Conservation (phyloP, 2,329 filamentous ascomycete species). For the Xylariaceae sp. region DNA sequence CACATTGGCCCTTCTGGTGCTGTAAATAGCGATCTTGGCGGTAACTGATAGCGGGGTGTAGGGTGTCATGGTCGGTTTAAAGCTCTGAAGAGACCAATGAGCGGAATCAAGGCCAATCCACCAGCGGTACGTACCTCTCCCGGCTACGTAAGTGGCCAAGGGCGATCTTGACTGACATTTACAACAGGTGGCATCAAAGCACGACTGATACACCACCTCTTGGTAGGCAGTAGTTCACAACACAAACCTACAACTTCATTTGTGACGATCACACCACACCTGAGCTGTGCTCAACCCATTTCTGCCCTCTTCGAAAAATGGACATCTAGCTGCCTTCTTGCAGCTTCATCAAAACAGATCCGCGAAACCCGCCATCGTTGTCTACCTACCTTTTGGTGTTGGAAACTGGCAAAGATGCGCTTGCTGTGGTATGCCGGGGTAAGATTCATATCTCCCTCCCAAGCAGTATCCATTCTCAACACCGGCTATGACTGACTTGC, state of each 20-base stretch:
- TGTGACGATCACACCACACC: background rate
- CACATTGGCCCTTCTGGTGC: no score
- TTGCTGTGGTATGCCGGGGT: constrained; percentile 59
- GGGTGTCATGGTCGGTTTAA: no score
- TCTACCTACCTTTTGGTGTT: constrained; percentile 23
- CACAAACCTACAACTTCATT: background rate
- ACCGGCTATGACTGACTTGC: constrained; percentile 13
- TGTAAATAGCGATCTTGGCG: no score
- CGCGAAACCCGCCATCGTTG: constrained; percentile 10
- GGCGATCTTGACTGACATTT: background rate
- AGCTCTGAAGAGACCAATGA: no score
- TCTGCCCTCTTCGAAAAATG: constrained; percentile 28
- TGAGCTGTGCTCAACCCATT: constrained; percentile 3
- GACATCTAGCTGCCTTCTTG: constrained; percentile 30
- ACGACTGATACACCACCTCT: background rate
- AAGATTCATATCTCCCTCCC: constrained; percentile 30
- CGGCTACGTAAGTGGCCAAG: background rate
- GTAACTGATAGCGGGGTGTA: no score
- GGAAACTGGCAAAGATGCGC: constrained; percentile 41
- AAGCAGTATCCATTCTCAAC: constrained; percentile 4
- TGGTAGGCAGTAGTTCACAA: background rate
- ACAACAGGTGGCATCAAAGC: background rate
- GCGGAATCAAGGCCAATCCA: no score
- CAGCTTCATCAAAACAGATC: constrained; percentile 14
- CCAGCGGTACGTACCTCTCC: background rate